Percentiles rank a stretch among this genome's conserved stretches.
phyloP scores from a whole-genome alignment of 2,329 filamentous ascomycete species.

The Clarireedia hainanense region DNA sequence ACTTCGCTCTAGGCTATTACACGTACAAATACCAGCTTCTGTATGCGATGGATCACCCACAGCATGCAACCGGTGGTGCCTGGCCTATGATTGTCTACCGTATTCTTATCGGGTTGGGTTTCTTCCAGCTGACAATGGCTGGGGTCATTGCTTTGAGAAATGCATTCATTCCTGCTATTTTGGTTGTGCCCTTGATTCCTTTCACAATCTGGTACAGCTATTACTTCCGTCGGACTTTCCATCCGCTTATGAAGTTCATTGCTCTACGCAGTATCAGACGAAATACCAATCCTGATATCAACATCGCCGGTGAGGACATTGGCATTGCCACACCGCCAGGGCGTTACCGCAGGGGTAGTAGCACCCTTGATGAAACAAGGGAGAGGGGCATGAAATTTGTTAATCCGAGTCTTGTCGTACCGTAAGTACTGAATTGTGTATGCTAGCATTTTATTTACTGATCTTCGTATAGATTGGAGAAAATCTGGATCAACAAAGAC shows the following conservation, averaged over 20 bases:
- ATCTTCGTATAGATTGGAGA: constrained; percentile 45
- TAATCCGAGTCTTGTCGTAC: constrained; percentile 65
- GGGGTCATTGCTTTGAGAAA: constrained; percentile 71
- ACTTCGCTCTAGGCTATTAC: constrained; percentile 77
- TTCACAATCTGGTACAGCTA: constrained; percentile 85
- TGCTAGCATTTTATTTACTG: constrained; percentile 3
- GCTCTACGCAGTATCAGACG: constrained; percentile 76
- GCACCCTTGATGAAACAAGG: constrained; percentile 58
- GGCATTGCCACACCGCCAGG: constrained; percentile 21
- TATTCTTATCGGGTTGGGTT: constrained; percentile 72
- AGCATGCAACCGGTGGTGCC: constrained; percentile 84
- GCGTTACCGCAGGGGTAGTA: constrained; percentile 37
- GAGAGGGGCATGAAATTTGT: constrained; percentile 65
- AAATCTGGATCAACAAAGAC: constrained; percentile 53
- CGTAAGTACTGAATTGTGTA: constrained; percentile 40
- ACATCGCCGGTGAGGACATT: constrained; percentile 35
- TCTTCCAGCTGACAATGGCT: constrained; percentile 88
- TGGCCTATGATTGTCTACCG: constrained; percentile 98
- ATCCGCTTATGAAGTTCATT: constrained; percentile 86
- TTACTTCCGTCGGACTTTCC: constrained; percentile 72
- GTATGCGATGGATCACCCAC: constrained; percentile 96
- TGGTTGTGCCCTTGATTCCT: constrained; percentile 69
- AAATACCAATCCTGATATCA: constrained; percentile 42
- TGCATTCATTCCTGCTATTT: constrained; percentile 64
- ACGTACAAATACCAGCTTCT: constrained; percentile 96